Conservation (phyloP, 768 basidiomycete species). For the Paxillus ammoniavirescens region DNA sequence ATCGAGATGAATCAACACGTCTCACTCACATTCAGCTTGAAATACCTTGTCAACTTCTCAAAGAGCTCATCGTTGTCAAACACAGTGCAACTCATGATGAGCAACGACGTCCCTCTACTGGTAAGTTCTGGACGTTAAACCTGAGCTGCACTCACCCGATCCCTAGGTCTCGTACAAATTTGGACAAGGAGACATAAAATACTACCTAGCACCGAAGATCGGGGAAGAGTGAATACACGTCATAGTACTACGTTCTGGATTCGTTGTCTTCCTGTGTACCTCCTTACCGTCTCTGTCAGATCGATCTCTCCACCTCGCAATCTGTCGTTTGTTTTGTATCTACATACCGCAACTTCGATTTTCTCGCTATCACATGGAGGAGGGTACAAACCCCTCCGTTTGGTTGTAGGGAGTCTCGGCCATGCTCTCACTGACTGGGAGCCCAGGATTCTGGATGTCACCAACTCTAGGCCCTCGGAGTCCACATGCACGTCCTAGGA, state of each 20-base stretch:
- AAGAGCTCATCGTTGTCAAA: conserved; percentile 78
- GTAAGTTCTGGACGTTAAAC: conserved; percentile 40
- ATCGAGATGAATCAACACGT: conserved; percentile 90
- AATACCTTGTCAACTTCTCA: conserved; percentile 95
- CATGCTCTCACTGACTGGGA: no score
- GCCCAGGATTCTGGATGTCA: no score
- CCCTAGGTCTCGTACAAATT: conserved; percentile 85
- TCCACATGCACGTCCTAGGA: no score
- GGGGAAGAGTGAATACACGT: conserved; percentile 60
- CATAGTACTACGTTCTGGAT: not conserved
- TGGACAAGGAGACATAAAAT: conserved; percentile 83
- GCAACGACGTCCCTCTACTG: conserved; percentile 87
- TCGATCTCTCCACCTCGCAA: no score
- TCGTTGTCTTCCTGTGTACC: no score
- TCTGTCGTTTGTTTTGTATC: no score
- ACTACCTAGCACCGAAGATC: conserved; percentile 96
- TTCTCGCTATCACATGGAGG: no score
- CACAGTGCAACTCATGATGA: conserved; percentile 83
- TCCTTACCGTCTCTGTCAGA: no score
- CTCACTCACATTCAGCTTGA: conserved; percentile 90
- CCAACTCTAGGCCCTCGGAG: no score
- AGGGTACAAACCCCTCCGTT: no score
- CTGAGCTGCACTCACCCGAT: not conserved
- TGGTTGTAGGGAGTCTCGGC: no score
- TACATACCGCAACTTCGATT: not conserved